phyloP scores from a whole-genome alignment of 495 filamentous ascomycete genomes.

The Hypomontagnella monticulosa region DNA sequence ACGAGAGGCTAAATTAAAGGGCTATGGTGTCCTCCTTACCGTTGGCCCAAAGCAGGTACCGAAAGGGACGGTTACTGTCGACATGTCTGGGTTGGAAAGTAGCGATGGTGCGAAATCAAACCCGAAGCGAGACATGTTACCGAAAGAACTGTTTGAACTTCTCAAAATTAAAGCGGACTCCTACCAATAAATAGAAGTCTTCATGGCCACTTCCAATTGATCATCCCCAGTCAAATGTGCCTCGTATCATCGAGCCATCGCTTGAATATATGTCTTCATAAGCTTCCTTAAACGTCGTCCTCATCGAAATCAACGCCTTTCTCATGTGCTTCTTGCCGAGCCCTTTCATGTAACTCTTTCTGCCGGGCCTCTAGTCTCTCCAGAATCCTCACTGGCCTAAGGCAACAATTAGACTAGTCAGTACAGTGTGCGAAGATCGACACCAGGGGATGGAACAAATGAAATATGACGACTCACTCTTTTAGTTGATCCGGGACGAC shows the following conservation, averaged over 20 bases:
- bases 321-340: slow-evolving; percentile 13
- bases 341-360: slow-evolving; percentile 26
- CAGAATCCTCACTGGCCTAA: slow-evolving; percentile 31
- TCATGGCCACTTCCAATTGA: slow-evolving; percentile 6
- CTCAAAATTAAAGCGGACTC: slow-evolving; percentile 48
- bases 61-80: slow-evolving; percentile 47
- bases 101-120: slow-evolving; percentile 9
- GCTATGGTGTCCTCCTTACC: slow-evolving; percentile 79
- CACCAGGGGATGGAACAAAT: not conserved
- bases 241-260: not conserved
- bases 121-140: slow-evolving; percentile 45
- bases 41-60: slow-evolving; percentile 68
- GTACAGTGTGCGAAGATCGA: slow-evolving; percentile 4
- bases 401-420: slow-evolving; percentile 10
- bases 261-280: not conserved
- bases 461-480: slow-evolving; percentile 30
- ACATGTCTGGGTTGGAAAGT: slow-evolving; percentile 39
- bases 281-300: slow-evolving; percentile 22
- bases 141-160: slow-evolving; percentile 45
- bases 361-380: slow-evolving; percentile 36
- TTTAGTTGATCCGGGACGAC: slow-evolving; percentile 57
- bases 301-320: slow-evolving; percentile 27
- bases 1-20: slow-evolving; percentile 73
- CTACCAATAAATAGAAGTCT: slow-evolving; percentile 41
- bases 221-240: not conserved